Evolutionary conservation across 257 asterid species (phyloP), one percentile per base, ranked within the genome.

Genomic region (Solanum neorickii): DNA sequence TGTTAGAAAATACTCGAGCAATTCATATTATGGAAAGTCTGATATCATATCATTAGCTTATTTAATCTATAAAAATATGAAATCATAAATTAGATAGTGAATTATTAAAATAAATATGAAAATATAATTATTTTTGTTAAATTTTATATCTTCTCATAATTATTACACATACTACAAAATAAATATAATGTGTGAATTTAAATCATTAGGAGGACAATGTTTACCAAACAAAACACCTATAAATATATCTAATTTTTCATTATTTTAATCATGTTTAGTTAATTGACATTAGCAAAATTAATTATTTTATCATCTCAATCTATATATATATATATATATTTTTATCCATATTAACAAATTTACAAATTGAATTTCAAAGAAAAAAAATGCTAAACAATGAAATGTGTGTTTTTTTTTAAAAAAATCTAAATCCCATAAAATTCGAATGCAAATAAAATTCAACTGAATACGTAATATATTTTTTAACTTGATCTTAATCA

Each of bases 61-160:
- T 65, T n/a, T 11, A 65, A n/a, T 18, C 3, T 62, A 10, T 62
- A 0, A 10, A 62, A n/a, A 23, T 0, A 23, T 62, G 0, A 62
- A n/a, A 62, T 0, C 3, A 0, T 6, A 62, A 62, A 62, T n/a
- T 20, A 56, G 2, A 7, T 20, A 56, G 8, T 56, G 12, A 56
- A 0, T 0, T 0, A 56, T 56, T 1, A 0, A 56, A 56, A 56
- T 7, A 56, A 56, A 56, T 56, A 20, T 56, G 1, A 20, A 56
- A 5, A 20, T 20, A 56, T 56, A 59, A 59, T 9, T 1, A 59
- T 9, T 21, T 5, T 21, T 0, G 0, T 1, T 59, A 5, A 59
- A 21, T 59, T 1, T 1, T 2, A 59, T 5, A 59, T 59, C 27
- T 12, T 59, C 13, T 31, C 27, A 12, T 1, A 9, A 59, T 3